Percentiles rank a stretch among this genome's conserved stretches.
Evolutionary conservation across 345 rosid genomes (phyloP).

Genomic region (Brassica juncea): DNA sequence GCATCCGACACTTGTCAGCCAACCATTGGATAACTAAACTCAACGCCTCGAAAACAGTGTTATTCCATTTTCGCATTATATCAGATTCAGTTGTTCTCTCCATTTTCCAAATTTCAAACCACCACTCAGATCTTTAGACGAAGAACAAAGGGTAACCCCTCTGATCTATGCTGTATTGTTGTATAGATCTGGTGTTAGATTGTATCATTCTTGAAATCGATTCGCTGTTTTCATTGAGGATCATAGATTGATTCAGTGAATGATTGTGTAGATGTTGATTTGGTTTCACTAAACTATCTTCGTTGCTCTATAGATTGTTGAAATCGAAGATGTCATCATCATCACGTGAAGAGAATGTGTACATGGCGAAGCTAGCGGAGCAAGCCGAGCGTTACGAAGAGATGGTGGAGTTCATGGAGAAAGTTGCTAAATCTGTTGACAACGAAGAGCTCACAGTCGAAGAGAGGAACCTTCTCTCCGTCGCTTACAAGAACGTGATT

Average conservation of each 20-base stretch:
- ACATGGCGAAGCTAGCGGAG: background rate
- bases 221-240: background rate
- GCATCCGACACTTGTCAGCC: constrained; percentile 20
- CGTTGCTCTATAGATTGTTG: background rate
- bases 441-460: background rate
- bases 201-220: background rate
- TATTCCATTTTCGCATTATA: constrained; percentile 4
- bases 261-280: background rate
- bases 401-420: background rate
- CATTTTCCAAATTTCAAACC: constrained; percentile 11
- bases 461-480: background rate
- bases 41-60: constrained; percentile 30
- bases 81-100: constrained; percentile 19
- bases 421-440: background rate
- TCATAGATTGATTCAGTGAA: background rate
- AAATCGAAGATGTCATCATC: background rate
- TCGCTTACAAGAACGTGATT: background rate
- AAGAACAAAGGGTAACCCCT: constrained; percentile 14
- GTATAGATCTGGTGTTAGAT: constrained; percentile 18
- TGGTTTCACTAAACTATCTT: too few species aligned
- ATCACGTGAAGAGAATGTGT: background rate
- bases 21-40: constrained; percentile 8
- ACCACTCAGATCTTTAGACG: constrained; percentile 23
- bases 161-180: background rate
- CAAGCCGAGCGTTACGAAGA: background rate